Evolutionary conservation across 2,329 filamentous ascomycete species (phyloP), one percentile per base, ranked within the genome.

Genomic region (Cryphonectria radicalis): DNA sequence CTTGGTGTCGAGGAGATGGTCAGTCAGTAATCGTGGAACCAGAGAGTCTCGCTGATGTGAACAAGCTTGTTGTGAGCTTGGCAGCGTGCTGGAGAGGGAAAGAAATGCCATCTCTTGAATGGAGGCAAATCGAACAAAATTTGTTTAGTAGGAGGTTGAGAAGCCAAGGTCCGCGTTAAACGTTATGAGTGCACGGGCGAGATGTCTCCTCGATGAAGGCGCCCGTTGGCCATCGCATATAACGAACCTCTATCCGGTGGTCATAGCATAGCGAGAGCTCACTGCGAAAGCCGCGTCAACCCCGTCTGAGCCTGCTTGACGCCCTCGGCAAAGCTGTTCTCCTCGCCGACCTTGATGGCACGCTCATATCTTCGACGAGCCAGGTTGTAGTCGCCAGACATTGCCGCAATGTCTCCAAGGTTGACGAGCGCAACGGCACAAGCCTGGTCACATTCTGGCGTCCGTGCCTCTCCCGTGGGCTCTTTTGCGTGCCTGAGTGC

Each of bases 401-500:
- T 91, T 74, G 92, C 90, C 0, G 93, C 91, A 75, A 98, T 91
- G 76, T 97, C 93, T 35, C 91, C 95, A 68, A 97, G 87, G 78
- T 97, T 97, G 80, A 93, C 92, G n/a, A 93, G 90, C 10, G 95
- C 92, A 7, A 92, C 92, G 2, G 92, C 92, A 77, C 95, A 98
- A 1, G 92, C 93, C 70, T 92, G 81, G 79, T 97, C 94, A 77
- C 95, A 98, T 77, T 97, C 93, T 66, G 91, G 86, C 2, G 90
- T 93, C 57, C 93, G 86, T 4, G 89, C 83, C 0, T 92, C 88
- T 4, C 90, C 88, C 69, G 86, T 81, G 59, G 97, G 91, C 40
- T 88, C 87, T 10, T 85, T 84, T 1, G 91, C 89, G 70, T 94
- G 88, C 32, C 86, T 84, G 46, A 95, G 82, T 3, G 94, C 92